phyloP scores from a whole-genome alignment of 2,329 filamentous ascomycete species.

The Xylariomycetidae sp. region DNA sequence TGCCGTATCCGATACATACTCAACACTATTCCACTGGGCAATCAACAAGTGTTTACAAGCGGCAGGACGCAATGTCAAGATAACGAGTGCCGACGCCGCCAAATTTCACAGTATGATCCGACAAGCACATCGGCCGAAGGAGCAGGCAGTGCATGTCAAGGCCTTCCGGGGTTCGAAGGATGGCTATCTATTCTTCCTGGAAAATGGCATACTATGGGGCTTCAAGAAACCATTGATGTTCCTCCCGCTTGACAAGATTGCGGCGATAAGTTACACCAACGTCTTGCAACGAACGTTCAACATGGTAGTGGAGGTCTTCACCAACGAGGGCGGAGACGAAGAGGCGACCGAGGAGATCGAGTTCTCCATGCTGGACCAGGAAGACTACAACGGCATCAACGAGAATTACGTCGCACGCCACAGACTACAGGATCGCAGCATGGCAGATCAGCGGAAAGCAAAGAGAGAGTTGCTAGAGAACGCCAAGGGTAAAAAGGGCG shows the following conservation, averaged over 20 bases:
- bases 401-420: slow-evolving; percentile 55
- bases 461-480: slow-evolving; percentile 59
- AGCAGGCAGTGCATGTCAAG: slow-evolving; percentile 60
- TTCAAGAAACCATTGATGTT: slow-evolving; percentile 66
- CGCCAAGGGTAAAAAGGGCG: slow-evolving; percentile 40
- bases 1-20: slow-evolving; percentile 53
- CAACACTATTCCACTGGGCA: slow-evolving; percentile 55
- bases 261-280: slow-evolving; percentile 60
- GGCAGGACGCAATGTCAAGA: slow-evolving; percentile 39
- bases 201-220: slow-evolving; percentile 61
- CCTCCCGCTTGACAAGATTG: slow-evolving; percentile 54
- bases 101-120: slow-evolving; percentile 52
- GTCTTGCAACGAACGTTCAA: slow-evolving; percentile 66
- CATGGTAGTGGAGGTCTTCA: slow-evolving; percentile 55
- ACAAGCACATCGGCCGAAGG: slow-evolving; percentile 53
- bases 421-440: slow-evolving; percentile 58
- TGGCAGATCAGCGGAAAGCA: slow-evolving; percentile 62
- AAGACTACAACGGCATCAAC: slow-evolving; percentile 59
- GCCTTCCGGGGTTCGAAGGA: slow-evolving; percentile 64
- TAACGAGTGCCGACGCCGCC: slow-evolving; percentile 47
- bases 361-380: slow-evolving; percentile 64
- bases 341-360: slow-evolving; percentile 55
- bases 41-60: slow-evolving; percentile 45
- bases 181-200: slow-evolving; percentile 61
- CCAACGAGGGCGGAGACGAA: slow-evolving; percentile 30